Base-by-base conservation (phyloP, 179 eudicot species). In the Camellia oleifera region DNA sequence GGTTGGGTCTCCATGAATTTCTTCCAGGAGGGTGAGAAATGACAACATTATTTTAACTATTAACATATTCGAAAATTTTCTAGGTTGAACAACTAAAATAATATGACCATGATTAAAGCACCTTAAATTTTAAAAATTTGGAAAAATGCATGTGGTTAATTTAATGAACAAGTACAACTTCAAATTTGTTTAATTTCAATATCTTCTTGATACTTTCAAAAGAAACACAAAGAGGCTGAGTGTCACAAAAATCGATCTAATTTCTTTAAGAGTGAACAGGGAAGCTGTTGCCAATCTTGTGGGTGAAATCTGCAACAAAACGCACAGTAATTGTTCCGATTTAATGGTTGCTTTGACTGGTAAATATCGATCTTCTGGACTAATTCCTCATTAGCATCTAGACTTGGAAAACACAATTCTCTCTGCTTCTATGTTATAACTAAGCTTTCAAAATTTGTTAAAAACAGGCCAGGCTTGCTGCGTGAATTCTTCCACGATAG, bases 321-420 rank as follows among this genome's bases (percentile, higher is more conserved):
- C 83, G 48, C 83, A 82, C 52, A 83, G 79, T 17, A 83, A 88
- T 57, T 89, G 89, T 77, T 81, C 83, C 60, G 75, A 86, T 78
- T 83, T 89, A 65, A 77, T 89, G 74, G 84, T 88, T 48, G 77
- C 90, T 26, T 83, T 89, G 67, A 89, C 90, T 42, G 92, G 92
- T 88, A 62, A 79, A 23, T 9, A 9, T n/a, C 26, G 7, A 46
- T 77, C 20, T 63, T 62, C 32, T 23, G n/a, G 1, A 23, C 26
- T 23, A 23, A 0, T 23, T 23, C 0, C 26, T 23, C 26, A 23
- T 23, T 23, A 23, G 26, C 26, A 23, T 2, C 63, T 45, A n/a
- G 6, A 50, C 32, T 32, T 75, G 52, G 23, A 76, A 56, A 56
- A 9, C 3, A 9, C 12, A n/a, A 11, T 63, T 82, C 45, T 66